Evolutionary conservation across 2,329 filamentous ascomycete genomes (phyloP), one percentile per base, ranked within the genome.

Genomic region (Hymenoscyphus albidus): DNA sequence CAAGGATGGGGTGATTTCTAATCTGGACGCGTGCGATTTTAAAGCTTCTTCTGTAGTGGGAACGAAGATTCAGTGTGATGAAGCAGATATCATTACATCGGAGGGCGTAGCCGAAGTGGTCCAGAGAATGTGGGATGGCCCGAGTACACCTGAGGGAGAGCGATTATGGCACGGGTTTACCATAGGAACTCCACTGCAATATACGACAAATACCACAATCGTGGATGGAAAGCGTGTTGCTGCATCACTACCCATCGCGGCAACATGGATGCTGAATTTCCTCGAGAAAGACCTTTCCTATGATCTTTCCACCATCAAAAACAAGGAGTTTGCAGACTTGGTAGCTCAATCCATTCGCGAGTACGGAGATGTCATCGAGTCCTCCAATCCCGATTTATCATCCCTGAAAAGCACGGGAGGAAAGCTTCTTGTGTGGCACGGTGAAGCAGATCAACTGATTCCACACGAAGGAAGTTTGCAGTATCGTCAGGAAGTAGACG

Each of bases 361-460:
- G 13, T 48, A 58, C 48, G n/a, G 55, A 14, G 18, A 51, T 2
- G n/a, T 59, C 5, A 38, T 59, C 16, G 57, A 59, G 35, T 39
- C 57, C 14, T 16, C 32, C 35, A 74, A 10, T 71, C 61, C 61
- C 12, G 22, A 63, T 77, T 58, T 67, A 64, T 48, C 61, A 18
- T n/a, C 60, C 65, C 31, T 76, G 74, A 0, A 59, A 66, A 3
- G 64, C 70, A 18, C 32, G 5, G 65, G 65, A 14, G 63, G 59
- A 22, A 67, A 65, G 48, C 27, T 67, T 18, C 31, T 67, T 22
- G 51, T 55, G 10, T 67, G 63, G 60, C 65, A 67, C n/a, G 63
- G 65, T 3, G 18, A 38, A 22, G 58, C 55, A 5, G 64, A 66
- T 58, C 62, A 75, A 31, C 65, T 79, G 10, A 79, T 81, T 64